A percentile compares a stretch with the other conserved stretches of the same genome.
These are phyloP conservation scores for Seiridium unicorne DNA, from an alignment of 2,329 filamentous ascomycete species.

Conservation along the genomic window DNA sequence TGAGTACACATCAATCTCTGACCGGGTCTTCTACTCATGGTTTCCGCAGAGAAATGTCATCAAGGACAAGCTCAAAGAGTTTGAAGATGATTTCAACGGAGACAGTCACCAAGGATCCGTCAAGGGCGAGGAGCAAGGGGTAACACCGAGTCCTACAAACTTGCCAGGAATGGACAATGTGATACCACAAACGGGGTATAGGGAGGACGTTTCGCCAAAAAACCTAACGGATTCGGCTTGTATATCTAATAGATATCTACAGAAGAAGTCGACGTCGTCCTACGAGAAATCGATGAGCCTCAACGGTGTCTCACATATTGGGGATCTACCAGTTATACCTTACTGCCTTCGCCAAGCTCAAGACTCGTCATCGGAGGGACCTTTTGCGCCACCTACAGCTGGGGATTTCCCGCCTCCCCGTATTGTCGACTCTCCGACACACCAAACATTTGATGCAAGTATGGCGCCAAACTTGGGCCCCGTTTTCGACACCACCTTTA, in stretches of 20 bases:
- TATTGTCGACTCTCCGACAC: neutral
- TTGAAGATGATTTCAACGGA: neutral
- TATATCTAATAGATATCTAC: constrained; percentile 1
- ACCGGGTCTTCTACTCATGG: neutral
- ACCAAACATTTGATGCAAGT: neutral
- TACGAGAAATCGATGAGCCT: neutral
- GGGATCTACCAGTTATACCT: constrained; percentile 7
- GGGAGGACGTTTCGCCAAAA: neutral
- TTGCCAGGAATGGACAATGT: constrained; percentile 6
- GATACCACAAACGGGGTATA: neutral
- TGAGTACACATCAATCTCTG: neutral
- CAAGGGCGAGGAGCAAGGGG: neutral
- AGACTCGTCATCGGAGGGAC: neutral
- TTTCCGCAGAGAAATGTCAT: neutral
- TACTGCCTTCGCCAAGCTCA: constrained; percentile 10
- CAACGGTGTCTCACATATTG: neutral
- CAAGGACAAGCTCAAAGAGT: neutral
- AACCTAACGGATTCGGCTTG: neutral
- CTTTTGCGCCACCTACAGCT: constrained; percentile 2
- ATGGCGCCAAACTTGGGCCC: neutral
- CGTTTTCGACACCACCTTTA: neutral
- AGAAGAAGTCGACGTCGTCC: neutral
- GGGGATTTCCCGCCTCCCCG: neutral
- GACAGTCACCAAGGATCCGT: neutral
- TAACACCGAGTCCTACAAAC: neutral